Evolutionary conservation across 2,329 filamentous ascomycete genomes (phyloP).

Genomic region (Aureobasidium sp.): DNA sequence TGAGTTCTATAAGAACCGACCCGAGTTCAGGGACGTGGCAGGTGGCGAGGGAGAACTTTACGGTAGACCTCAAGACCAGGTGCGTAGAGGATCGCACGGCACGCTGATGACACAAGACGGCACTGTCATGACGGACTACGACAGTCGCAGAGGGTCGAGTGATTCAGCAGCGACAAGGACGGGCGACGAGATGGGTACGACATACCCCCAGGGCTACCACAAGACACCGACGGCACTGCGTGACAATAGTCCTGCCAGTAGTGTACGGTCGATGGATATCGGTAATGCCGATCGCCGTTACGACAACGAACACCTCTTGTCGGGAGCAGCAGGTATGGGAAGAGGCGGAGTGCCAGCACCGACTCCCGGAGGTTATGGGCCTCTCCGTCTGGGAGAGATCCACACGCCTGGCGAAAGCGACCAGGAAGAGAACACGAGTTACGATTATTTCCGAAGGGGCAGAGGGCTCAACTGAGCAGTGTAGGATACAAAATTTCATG

Average conservation of each 20-base stretch:
- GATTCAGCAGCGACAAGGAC: constrained; percentile 27
- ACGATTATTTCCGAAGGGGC: constrained; percentile 34
- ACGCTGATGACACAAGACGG: constrained; percentile 28
- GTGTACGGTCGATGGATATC: constrained; percentile 20
- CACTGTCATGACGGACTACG: constrained; percentile 20
- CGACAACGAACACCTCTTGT: constrained; percentile 21
- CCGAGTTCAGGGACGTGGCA: constrained; percentile 80
- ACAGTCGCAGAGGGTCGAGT: constrained; percentile 19
- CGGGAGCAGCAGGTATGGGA: constrained; percentile 27
- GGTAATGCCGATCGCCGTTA: constrained; percentile 20
- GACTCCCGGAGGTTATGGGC: constrained; percentile 24
- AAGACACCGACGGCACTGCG: constrained; percentile 36
- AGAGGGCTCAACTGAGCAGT: constrained; percentile 14
- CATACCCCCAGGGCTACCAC: constrained; percentile 44
- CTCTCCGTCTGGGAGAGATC: constrained; percentile 19
- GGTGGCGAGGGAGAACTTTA: constrained; percentile 60
- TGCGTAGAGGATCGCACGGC: constrained; percentile 55
- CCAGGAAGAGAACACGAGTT: constrained; percentile 30
- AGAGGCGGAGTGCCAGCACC: constrained; percentile 20
- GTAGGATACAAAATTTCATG: constrained; percentile 1
- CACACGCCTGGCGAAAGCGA: constrained; percentile 27
- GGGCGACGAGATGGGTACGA: constrained; percentile 28
- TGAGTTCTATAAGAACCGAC: constrained; percentile 81
- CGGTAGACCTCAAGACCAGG: constrained; percentile 52
- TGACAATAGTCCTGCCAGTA: constrained; percentile 36